phyloP scores from a whole-genome alignment of 208 protist genomes.

The Paratrypanosoma confusum region DNA sequence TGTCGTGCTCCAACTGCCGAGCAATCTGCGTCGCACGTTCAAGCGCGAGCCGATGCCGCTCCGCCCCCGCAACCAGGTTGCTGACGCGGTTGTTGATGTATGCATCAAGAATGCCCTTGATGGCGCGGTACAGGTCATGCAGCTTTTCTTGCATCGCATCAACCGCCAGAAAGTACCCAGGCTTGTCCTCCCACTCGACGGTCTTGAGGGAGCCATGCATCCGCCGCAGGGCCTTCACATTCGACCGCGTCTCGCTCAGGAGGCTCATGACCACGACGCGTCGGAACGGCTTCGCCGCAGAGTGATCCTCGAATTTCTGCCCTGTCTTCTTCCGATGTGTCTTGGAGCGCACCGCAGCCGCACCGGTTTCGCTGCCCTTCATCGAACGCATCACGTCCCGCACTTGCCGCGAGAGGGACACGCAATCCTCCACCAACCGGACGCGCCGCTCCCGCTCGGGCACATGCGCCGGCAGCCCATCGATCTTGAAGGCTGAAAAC shows the following conservation, averaged over 20 bases:
- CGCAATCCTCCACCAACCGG: constrained; percentile 58
- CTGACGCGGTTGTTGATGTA: constrained; percentile 68
- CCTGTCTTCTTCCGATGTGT: constrained; percentile 52
- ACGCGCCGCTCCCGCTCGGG: constrained; percentile 63
- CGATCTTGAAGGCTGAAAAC: constrained; percentile 60
- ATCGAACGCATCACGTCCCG: constrained; percentile 76
- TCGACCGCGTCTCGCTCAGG: constrained; percentile 27
- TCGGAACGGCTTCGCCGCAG: constrained; percentile 76
- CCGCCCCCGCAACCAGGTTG: constrained; percentile 50
- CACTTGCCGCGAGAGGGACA: constrained; percentile 68
- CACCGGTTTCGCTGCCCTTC: constrained; percentile 45
- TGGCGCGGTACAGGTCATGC: constrained; percentile 25
- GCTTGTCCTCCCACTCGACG: constrained; percentile 71
- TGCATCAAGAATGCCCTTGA: constrained; percentile 40
- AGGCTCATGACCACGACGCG: constrained; percentile 59
- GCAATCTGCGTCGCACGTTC: constrained; percentile 53
- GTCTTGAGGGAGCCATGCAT: constrained; percentile 65
- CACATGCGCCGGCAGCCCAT: constrained; percentile 44
- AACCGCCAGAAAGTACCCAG: constrained; percentile 43
- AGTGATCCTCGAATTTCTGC: constrained; percentile 82
- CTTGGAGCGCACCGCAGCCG: constrained; percentile 73
- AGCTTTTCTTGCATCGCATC: constrained; percentile 35
- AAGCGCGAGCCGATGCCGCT: constrained; percentile 68
- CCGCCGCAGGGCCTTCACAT: constrained; percentile 42
- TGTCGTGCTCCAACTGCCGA: constrained; percentile 51